Conservation (phyloP, 2,329 filamentous ascomycete species). For the Stemphylium lycopersici region DNA sequence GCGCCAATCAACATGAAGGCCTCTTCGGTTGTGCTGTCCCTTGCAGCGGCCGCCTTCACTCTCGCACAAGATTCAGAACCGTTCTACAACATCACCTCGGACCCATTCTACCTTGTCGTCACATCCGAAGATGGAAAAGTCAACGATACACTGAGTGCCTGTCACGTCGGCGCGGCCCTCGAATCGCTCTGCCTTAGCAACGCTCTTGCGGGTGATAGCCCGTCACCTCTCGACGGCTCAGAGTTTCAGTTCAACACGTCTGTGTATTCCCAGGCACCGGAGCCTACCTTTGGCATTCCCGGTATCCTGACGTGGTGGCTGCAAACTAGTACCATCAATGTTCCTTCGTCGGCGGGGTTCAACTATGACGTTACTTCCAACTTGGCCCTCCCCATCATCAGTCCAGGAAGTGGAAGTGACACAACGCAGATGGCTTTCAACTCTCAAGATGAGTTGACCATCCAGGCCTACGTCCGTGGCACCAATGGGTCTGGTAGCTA, state of each 20-base stretch:
- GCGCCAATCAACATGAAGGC: constrained; percentile 27
- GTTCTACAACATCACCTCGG: constrained; percentile 47
- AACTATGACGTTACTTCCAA: constrained; percentile 48
- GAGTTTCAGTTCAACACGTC: constrained; percentile 47
- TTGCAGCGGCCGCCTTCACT: constrained; percentile 33
- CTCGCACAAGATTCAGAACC: constrained; percentile 32
- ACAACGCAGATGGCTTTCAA: constrained; percentile 51
- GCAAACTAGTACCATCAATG: neutral
- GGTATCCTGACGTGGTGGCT: constrained; percentile 51
- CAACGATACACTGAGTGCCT: constrained; percentile 52
- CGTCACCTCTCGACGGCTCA: constrained; percentile 22
- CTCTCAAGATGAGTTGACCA: constrained; percentile 44
- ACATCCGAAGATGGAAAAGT: constrained; percentile 47
- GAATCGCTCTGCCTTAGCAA: constrained; percentile 53
- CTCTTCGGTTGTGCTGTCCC: constrained; percentile 22
- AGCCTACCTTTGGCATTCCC: constrained; percentile 20
- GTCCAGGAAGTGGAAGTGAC: constrained; percentile 29
- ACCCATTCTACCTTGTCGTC: constrained; percentile 53
- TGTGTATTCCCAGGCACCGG: constrained; percentile 19
- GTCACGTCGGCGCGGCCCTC: constrained; percentile 57
- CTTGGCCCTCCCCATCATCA: constrained; percentile 52
- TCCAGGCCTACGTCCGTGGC: constrained; percentile 52
- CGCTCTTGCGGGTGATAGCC: constrained; percentile 25
- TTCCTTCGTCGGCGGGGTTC: constrained; percentile 46
- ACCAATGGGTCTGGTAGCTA: constrained; percentile 28